Evolutionary conservation across 495 filamentous ascomycete species (phyloP).

Genomic region (Letharia columbiana): DNA sequence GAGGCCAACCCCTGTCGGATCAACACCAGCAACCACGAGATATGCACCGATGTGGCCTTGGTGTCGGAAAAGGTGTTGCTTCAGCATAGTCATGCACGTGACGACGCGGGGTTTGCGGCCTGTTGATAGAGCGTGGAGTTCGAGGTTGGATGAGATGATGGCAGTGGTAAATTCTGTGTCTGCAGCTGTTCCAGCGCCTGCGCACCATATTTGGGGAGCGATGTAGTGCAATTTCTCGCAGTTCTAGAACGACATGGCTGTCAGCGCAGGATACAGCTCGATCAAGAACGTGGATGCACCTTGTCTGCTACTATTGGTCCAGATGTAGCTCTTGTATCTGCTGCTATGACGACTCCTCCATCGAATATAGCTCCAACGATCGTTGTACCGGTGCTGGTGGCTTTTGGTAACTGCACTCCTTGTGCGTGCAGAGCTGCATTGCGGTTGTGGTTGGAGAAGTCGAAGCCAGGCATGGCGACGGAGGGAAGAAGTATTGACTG

Average conservation of each 20-base stretch:
- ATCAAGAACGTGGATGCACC: slow-evolving; percentile 34
- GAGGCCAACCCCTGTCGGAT: slow-evolving; percentile 90
- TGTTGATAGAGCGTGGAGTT: slow-evolving; percentile 90
- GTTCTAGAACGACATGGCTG: slow-evolving; percentile 49
- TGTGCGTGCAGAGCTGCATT: slow-evolving; percentile 90
- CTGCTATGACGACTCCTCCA: slow-evolving; percentile 93
- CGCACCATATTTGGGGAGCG: slow-evolving; percentile 98
- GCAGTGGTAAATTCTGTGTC: slow-evolving; percentile 99
- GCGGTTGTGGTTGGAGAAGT: slow-evolving; percentile 98
- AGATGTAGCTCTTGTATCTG: slow-evolving; percentile 95
- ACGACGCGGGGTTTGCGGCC: slow-evolving; percentile 95
- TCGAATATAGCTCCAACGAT: slow-evolving; percentile 98
- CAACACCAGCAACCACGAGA: slow-evolving; percentile 93
- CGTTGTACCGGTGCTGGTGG: slow-evolving; percentile 97
- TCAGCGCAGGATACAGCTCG: slow-evolving; percentile 4
- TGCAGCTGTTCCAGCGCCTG: slow-evolving; percentile 93
- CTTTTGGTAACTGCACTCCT: slow-evolving; percentile 90
- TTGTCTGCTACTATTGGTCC: slow-evolving; percentile 99
- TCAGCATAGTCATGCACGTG: slow-evolving; percentile 99
- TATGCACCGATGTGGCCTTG: slow-evolving; percentile 98
- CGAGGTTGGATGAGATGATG: slow-evolving; percentile 95
- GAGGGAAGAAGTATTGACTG: slow-evolving; percentile 15
- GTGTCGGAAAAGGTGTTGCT: slow-evolving; percentile 98
- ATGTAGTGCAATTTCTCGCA: slow-evolving; percentile 99
- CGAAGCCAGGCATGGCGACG: slow-evolving; percentile 87